Evolutionary conservation across 2,329 filamentous ascomycete species (phyloP).

Genomic region (Aspergillus sp.): DNA sequence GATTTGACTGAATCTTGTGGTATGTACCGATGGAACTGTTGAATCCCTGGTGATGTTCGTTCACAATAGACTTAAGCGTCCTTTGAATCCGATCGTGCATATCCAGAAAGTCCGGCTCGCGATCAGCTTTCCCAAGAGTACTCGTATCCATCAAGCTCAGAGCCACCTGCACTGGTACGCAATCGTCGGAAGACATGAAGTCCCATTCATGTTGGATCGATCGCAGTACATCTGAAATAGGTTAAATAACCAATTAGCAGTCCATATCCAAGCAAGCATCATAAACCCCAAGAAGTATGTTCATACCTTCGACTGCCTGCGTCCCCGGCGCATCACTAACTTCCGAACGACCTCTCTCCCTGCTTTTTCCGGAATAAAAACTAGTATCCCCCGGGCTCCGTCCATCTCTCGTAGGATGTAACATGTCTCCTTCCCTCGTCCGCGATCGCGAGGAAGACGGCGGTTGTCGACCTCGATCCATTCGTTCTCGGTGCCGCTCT

Average conservation of each 20-base stretch:
- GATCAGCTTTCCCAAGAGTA: constrained; percentile 83
- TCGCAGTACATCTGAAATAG: constrained; percentile 56
- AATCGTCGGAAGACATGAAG: constrained; percentile 81
- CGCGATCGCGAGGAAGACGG: constrained; percentile 29
- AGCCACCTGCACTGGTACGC: constrained; percentile 89
- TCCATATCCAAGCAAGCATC: not conserved
- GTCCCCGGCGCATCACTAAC: constrained; percentile 17
- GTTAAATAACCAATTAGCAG: constrained; percentile 4
- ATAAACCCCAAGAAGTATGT: constrained; percentile 1
- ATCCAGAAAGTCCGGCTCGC: constrained; percentile 75
- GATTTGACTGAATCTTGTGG: constrained; percentile 94
- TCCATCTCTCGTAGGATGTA: constrained; percentile 22
- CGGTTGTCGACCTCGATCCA: constrained; percentile 23
- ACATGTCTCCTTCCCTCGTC: constrained; percentile 25
- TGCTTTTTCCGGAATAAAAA: constrained; percentile 16
- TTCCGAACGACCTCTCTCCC: constrained; percentile 15
- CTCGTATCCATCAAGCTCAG: constrained; percentile 89
- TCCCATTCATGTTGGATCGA: constrained; percentile 87
- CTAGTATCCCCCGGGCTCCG: constrained; percentile 15
- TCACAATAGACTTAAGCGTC: constrained; percentile 88
- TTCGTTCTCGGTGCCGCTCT: constrained; percentile 26
- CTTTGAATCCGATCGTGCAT: constrained; percentile 86
- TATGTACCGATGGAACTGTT: constrained; percentile 98
- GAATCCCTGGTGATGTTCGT: constrained; percentile 96
- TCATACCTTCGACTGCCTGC: constrained; percentile 33